Evolutionary conservation across 345 rosid species (phyloP).

Genomic region (Barbarea vulgaris): DNA sequence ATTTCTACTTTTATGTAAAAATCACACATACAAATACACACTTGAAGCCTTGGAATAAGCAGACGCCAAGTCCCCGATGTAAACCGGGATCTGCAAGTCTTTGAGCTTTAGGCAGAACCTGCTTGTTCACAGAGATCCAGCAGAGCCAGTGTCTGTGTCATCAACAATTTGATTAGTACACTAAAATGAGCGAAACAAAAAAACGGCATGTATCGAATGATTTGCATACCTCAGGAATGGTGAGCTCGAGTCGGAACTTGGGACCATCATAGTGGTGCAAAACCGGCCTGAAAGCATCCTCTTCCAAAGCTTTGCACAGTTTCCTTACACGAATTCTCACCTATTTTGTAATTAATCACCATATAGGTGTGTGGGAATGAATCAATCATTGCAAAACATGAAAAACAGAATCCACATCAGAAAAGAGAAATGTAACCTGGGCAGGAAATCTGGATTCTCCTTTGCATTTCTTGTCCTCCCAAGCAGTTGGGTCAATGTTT

Average conservation of each 20-base stretch:
- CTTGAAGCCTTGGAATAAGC: slow-evolving; percentile 25
- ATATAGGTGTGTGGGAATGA: background rate
- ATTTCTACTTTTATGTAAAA: slow-evolving; percentile 26
- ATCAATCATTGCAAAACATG: background rate
- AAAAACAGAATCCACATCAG: background rate
- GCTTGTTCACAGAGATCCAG: slow-evolving; percentile 90
- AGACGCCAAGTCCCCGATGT: background rate
- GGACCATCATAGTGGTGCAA: slow-evolving; percentile 95
- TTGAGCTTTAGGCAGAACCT: slow-evolving; percentile 55
- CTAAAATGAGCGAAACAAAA: background rate
- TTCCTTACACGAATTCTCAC: slow-evolving; percentile 78
- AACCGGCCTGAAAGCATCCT: slow-evolving; percentile 92
- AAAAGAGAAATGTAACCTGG: slow-evolving; percentile 54
- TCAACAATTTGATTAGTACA: slow-evolving; percentile 9
- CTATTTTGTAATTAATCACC: slow-evolving; percentile 38
- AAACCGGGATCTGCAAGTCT: slow-evolving; percentile 12
- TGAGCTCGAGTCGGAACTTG: slow-evolving; percentile 89
- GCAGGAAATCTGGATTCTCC: slow-evolving; percentile 98
- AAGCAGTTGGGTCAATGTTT: slow-evolving; percentile 93
- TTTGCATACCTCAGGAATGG: slow-evolving; percentile 79
- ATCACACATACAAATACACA: slow-evolving; percentile 28
- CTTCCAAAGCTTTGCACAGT: slow-evolving; percentile 85
- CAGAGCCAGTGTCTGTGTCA: slow-evolving; percentile 81
- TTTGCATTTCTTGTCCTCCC: slow-evolving; percentile 96
- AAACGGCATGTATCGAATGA: background rate